Evolutionary conservation across 2,329 filamentous ascomycete species (phyloP).

Genomic region (Cladosporium sp.): DNA sequence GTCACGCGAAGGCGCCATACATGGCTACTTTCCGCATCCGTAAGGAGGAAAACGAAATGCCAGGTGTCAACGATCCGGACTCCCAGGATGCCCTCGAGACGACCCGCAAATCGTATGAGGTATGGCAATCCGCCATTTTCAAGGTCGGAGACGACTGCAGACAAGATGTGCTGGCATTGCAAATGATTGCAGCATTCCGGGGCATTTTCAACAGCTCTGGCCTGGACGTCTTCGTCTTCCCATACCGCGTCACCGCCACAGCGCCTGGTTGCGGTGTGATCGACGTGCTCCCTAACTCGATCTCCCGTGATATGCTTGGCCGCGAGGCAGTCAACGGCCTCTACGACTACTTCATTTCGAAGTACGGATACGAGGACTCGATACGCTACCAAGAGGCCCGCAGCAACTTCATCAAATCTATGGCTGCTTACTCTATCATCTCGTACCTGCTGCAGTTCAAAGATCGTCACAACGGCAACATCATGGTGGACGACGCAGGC

Average conservation of each 20-base stretch:
- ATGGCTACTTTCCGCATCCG: slow-evolving; percentile 98
- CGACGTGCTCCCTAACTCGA: slow-evolving; percentile 94
- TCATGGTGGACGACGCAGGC: slow-evolving; percentile 96
- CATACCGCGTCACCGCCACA: slow-evolving; percentile 94
- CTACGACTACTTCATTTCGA: slow-evolving; percentile 96
- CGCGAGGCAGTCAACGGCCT: slow-evolving; percentile 96
- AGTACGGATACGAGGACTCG: slow-evolving; percentile 94
- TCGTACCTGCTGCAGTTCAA: slow-evolving; percentile 98
- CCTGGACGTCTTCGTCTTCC: slow-evolving; percentile 93
- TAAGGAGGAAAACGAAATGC: slow-evolving; percentile 61
- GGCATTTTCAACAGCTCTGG: slow-evolving; percentile 95
- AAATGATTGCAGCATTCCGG: slow-evolving; percentile 96
- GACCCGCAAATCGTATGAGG: slow-evolving; percentile 60
- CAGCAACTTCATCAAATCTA: slow-evolving; percentile 97
- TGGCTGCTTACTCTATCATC: slow-evolving; percentile 97
- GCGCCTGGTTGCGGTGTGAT: slow-evolving; percentile 97
- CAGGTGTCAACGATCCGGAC: slow-evolving; percentile 24
- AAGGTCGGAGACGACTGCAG: slow-evolving; percentile 98
- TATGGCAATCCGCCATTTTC: slow-evolving; percentile 99
- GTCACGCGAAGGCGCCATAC: slow-evolving; percentile 95
- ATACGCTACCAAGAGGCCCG: slow-evolving; percentile 91
- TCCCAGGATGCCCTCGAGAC: background rate
- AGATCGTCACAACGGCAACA: slow-evolving; percentile 97
- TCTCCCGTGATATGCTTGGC: slow-evolving; percentile 96
- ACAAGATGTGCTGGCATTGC: slow-evolving; percentile 90